These are phyloP conservation scores for Avicennia marina DNA, from an alignment of 257 asterid genomes.

Conservation along the genomic window DNA sequence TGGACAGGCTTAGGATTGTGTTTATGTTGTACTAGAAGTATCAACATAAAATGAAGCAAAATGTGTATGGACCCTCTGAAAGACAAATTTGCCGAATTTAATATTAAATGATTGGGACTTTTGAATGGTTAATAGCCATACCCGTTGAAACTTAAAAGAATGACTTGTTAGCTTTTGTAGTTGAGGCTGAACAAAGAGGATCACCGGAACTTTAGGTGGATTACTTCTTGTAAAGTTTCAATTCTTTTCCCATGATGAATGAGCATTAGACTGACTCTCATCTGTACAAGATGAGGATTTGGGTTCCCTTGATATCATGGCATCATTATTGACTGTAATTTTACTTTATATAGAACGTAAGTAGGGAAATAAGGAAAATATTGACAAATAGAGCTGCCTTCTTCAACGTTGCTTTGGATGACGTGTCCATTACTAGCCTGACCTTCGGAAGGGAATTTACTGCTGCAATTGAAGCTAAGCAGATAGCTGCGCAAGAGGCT, in stretches of 20 bases:
- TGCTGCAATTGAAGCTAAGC: too few relatives aligned
- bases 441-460: conserved; percentile 80
- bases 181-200: not conserved
- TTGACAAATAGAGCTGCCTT: conserved; percentile 66
- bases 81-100: not conserved
- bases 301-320: not conserved
- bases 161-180: not conserved
- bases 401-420: conserved; percentile 86
- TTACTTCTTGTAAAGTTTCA: not conserved
- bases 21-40: not conserved
- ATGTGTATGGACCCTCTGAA: not conserved
- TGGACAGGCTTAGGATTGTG: not conserved
- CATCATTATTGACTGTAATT: conserved; percentile 1
- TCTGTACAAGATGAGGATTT: not conserved
- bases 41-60: not conserved
- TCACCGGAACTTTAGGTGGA: not conserved
- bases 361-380: conserved; percentile 69
- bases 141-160: not conserved
- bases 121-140: not conserved
- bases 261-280: not conserved
- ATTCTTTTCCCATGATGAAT: not conserved
- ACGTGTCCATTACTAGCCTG: conserved; percentile 72
- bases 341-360: conserved; percentile 48
- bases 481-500: conserved; percentile 91
- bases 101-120: not conserved